Conservation (phyloP, 2,329 filamentous ascomycete species). For the Trichophyton benhamiae region DNA sequence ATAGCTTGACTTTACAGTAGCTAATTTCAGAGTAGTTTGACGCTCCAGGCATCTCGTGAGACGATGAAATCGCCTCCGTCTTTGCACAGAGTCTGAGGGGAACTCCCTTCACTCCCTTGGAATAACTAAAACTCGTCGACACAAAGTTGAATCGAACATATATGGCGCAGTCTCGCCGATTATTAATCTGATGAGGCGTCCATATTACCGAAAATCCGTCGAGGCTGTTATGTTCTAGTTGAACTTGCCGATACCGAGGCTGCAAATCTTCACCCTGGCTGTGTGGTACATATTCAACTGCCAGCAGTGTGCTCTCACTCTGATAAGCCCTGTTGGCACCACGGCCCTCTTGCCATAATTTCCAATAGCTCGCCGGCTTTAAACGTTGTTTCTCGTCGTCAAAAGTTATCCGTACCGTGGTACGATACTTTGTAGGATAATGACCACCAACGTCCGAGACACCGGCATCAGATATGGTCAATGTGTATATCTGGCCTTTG, state of each 20-base stretch:
- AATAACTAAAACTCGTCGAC: conserved; percentile 96
- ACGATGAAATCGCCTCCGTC: conserved; percentile 46
- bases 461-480: conserved; percentile 69
- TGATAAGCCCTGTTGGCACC: conserved; percentile 94
- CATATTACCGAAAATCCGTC: conserved; percentile 89
- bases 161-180: conserved; percentile 63
- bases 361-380: conserved; percentile 77
- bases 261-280: conserved; percentile 43
- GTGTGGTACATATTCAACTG: conserved; percentile 80
- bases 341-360: conserved; percentile 88
- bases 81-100: conserved; percentile 88
- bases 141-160: conserved; percentile 96
- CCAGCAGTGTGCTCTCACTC: conserved; percentile 74
- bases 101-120: conserved; percentile 96
- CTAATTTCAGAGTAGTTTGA: conserved; percentile 42
- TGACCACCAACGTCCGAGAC: conserved; percentile 42
- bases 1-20: conserved; percentile 94
- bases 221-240: conserved; percentile 68
- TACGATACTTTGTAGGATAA: conserved; percentile 63
- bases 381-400: conserved; percentile 88
- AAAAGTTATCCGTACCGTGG: conserved; percentile 88
- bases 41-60: conserved; percentile 8
- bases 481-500: conserved; percentile 86
- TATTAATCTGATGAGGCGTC: conserved; percentile 56
- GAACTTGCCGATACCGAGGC: conserved; percentile 54